These are phyloP conservation scores for Botrytis deweyae DNA, from an alignment of 2,329 filamentous ascomycete genomes.

Conservation along the genomic window DNA sequence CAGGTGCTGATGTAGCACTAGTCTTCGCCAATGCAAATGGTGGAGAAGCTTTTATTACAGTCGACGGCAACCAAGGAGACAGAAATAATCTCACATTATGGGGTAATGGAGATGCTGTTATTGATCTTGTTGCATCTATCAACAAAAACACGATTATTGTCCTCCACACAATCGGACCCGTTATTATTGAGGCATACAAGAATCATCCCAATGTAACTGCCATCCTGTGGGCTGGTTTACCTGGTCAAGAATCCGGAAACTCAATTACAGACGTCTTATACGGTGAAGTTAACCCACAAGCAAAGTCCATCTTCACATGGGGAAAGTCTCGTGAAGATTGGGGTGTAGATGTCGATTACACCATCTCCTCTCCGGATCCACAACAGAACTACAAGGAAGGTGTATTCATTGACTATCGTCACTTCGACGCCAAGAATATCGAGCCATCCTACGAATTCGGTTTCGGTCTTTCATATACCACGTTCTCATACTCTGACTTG, in stretches of 20 bases:
- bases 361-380: constrained; percentile 49
- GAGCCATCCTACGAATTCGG: constrained; percentile 79
- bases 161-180: constrained; percentile 80
- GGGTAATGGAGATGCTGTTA: constrained; percentile 75
- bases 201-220: constrained; percentile 77
- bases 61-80: constrained; percentile 82
- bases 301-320: constrained; percentile 78
- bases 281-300: constrained; percentile 73
- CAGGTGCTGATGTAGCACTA: constrained; percentile 66
- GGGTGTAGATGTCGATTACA: constrained; percentile 47
- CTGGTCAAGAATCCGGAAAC: constrained; percentile 82
- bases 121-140: constrained; percentile 72
- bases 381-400: constrained; percentile 76
- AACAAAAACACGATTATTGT: constrained; percentile 90
- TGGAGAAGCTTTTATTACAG: constrained; percentile 80
- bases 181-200: constrained; percentile 73
- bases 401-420: constrained; percentile 77
- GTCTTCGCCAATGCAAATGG: constrained; percentile 87
- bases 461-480: constrained; percentile 77
- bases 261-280: constrained; percentile 78
- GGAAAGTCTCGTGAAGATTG: constrained; percentile 49
- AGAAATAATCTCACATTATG: constrained; percentile 91
- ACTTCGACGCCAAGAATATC: constrained; percentile 63
- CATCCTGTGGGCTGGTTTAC: constrained; percentile 79
- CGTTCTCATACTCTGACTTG: constrained; percentile 70